Evolutionary conservation across 257 asterid genomes (phyloP).

Genomic region (Gentiana dahurica): DNA sequence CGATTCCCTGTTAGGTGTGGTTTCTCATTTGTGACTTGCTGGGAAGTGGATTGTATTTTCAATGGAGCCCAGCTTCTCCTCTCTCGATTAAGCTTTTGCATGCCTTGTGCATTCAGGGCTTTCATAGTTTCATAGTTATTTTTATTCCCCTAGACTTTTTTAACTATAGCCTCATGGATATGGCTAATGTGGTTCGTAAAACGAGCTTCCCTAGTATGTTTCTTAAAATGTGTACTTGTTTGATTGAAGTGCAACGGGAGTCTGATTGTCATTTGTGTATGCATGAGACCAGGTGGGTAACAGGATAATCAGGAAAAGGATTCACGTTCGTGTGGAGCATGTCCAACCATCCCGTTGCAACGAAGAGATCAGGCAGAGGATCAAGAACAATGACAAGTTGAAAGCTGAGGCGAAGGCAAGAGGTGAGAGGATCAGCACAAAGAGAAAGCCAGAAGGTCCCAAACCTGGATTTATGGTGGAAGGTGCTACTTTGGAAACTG

Average conservation of each 20-base stretch:
- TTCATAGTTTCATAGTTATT: background rate
- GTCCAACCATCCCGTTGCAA: slow-evolving; percentile 64
- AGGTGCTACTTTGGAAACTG: slow-evolving; percentile 68
- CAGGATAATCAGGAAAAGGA: slow-evolving; percentile 53
- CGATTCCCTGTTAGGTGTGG: too few species aligned
- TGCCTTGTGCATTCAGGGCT: background rate
- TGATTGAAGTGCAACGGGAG: too few species aligned
- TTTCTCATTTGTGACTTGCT: too few species aligned
- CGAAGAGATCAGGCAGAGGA: slow-evolving; percentile 46
- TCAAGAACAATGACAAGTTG: slow-evolving; percentile 50
- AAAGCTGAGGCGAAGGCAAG: slow-evolving; percentile 65
- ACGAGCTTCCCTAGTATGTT: background rate
- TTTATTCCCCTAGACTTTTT: too few species aligned
- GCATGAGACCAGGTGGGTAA: slow-evolving; percentile 44
- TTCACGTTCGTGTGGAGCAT: slow-evolving; percentile 71
- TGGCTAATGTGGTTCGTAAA: background rate
- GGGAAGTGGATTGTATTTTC: too few species aligned
- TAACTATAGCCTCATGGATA: background rate
- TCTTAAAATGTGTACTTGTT: too few species aligned
- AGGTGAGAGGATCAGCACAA: slow-evolving; percentile 63
- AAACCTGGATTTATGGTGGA: slow-evolving; percentile 79
- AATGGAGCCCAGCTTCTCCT: too few species aligned
- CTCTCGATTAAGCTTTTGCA: background rate
- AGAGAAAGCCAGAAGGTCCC: slow-evolving; percentile 78
- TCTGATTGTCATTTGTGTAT: background rate